phyloP scores from a whole-genome alignment of 441 rosid genomes.

The Pelargonium cotyledonis region DNA sequence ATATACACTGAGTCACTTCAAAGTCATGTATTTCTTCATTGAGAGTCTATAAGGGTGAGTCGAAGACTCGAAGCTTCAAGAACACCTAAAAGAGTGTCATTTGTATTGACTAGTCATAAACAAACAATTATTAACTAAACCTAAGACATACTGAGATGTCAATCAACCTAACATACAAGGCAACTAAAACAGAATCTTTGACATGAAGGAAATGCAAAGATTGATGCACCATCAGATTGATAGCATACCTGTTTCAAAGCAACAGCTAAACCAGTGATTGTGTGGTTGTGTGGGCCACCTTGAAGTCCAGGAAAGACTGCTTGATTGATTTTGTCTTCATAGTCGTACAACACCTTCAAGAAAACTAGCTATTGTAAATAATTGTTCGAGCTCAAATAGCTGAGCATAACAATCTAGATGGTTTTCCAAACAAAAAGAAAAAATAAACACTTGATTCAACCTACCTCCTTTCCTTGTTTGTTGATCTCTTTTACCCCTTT shows the following conservation, averaged over 20 bases:
- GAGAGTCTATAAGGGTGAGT: neutral
- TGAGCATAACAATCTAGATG: neutral
- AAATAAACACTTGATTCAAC: neutral
- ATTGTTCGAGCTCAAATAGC: conserved; percentile 14
- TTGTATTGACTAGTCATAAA: neutral
- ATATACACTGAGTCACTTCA: neutral
- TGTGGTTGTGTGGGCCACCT: conserved; percentile 30
- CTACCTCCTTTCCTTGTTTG: conserved; percentile 28
- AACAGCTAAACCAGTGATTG: conserved; percentile 25
- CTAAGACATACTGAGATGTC: neutral
- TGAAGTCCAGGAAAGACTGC: conserved; percentile 29
- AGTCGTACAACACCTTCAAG: conserved; percentile 29
- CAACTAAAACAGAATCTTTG: neutral
- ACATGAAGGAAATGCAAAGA: neutral
- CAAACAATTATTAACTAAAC: neutral
- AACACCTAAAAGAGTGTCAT: conserved; percentile 3
- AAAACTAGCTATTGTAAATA: conserved; percentile 16
- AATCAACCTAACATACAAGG: neutral
- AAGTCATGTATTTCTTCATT: neutral
- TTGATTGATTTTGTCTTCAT: conserved; percentile 28
- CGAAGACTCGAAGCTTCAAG: neutral
- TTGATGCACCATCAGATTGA: neutral
- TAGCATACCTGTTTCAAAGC: conserved; percentile 21
- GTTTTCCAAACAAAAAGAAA: neutral
- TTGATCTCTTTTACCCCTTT: conserved; percentile 26